Evolutionary conservation across 495 filamentous ascomycete species (phyloP), one percentile per base, ranked within the genome.

Genomic region (Apiosordaria backusii): DNA sequence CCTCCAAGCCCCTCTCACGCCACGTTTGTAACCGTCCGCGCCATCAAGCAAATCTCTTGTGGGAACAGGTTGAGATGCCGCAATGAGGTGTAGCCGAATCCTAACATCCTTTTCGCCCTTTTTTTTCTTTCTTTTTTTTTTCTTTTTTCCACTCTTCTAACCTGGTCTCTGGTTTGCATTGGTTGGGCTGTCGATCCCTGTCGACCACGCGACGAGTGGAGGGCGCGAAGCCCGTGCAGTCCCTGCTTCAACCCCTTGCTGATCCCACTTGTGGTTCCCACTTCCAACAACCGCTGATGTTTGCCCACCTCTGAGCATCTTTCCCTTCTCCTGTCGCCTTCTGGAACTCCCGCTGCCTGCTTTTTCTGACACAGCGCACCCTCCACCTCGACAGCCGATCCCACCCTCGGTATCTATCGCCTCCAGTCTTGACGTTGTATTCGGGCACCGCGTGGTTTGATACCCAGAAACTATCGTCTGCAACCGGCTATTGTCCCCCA

Each of bases 181-280:
- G 45, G 62, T 60, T 58, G 27, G 53, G 45, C 19, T 24, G 24
- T 35, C 66, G 62, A 74, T 72, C 72, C 74, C 67, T 67, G 74
- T 72, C 68, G 16, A 58, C 72, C 72, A 75, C 74, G 74, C 70
- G 73, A 63, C 64, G 55, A 68, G 54, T n/a, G 29, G 27, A 62
- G 52, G 52, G 52, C 52, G 52, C n/a, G 19, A 55, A 57, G 65
- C 63, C 26, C 26, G 26, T 67, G 64, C 70, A 67, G 50, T 53
- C 60, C 24, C 25, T 63, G 27, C 23, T 40, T 26, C 50, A 60
- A 62, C 62, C 64, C 60, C 57, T 60, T 66, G 71, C 67, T 65
- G 67, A 71, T 73, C 71, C 67, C 73, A 74, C 68, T 70, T 66
- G 63, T 25, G 60, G 60, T 24, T 60, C 60, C 61, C 59, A 61